Base-by-base conservation (phyloP, 345 rosid genomes). In the Chamaenerion angustifolium region DNA sequence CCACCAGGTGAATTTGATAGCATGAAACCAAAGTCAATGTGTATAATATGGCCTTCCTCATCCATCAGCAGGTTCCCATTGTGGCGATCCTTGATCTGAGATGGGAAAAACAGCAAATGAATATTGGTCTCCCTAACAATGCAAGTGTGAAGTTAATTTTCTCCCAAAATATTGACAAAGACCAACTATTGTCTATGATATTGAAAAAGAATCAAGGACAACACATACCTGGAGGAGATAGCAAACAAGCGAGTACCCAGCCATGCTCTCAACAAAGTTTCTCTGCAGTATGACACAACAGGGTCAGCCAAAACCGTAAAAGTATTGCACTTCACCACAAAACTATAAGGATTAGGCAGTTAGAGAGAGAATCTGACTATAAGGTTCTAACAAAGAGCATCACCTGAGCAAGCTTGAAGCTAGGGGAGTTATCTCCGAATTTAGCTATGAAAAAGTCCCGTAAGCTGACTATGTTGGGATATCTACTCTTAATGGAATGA, bases 1-100 rank as follows among this genome's bases (percentile, higher is more conserved):
- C 96, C 94, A 40, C 99, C 96, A 57, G 99, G 99, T 52, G 99
- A 88, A 71, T 93, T 93, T 16, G 99, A 88, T 54, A 93, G 96
- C 95, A 93, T 88, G 65, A 93, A 93, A 40, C 96, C 99, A 59
- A 93, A 93, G 77, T 93, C 96, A 58, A 93, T 93, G 64, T 93
- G 99, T 69, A 93, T 93, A 57, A 93, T 80, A 59, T 93, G 99
- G 61, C 99, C 99, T 51, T 93, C 95, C 75, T 93, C 96, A 66
- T 88, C 99, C 76, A 88, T 45, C 52, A 93, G 76, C 53, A 93
- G 77, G 67, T 93, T 93, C 50, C 99, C 99, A 68, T 93, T 93
- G 67, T 88, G 99, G 42, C 99, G 85, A 65, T 93, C 99, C 68
- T 93, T 93, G 55, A 93, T 73, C 99, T 88, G 48, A 51, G 31